Conservation (phyloP, 208 protist genomes). For the Trypanosoma vivax region DNA sequence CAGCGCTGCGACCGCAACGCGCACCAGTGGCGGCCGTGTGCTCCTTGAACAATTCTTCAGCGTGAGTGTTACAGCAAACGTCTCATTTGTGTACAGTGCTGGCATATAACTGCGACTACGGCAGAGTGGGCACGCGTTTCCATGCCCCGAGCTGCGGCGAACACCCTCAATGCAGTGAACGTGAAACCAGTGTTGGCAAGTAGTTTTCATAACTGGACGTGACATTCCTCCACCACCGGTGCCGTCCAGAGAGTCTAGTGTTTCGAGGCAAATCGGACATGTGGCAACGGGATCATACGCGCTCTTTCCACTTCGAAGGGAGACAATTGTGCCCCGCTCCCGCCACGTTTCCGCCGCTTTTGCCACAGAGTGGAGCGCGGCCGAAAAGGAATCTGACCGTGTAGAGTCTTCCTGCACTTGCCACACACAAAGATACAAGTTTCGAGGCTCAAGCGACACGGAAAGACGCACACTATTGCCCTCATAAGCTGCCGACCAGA, state of each 20-base stretch:
- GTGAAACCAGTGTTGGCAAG: slow-evolving; percentile 1
- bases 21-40: background rate
- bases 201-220: background rate
- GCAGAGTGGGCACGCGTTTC: background rate
- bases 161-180: background rate
- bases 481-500: slow-evolving; percentile 1
- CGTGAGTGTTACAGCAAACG: background rate
- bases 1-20: background rate
- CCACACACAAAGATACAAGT: background rate
- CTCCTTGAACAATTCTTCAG: background rate
- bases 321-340: background rate
- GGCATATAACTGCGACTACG: background rate
- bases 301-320: background rate
- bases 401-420: background rate
- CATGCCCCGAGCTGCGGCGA: background rate
- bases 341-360: background rate
- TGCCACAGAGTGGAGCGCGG: background rate
- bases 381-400: background rate
- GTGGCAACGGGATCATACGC: background rate
- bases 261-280: background rate
- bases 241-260: background rate
- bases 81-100: background rate
- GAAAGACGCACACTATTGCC: background rate
- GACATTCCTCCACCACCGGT: background rate
- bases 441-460: background rate